Percentiles rank a stretch among this genome's conserved stretches.
phyloP scores from a whole-genome alignment of 2,329 filamentous ascomycete genomes.

The Penicillium italicum region DNA sequence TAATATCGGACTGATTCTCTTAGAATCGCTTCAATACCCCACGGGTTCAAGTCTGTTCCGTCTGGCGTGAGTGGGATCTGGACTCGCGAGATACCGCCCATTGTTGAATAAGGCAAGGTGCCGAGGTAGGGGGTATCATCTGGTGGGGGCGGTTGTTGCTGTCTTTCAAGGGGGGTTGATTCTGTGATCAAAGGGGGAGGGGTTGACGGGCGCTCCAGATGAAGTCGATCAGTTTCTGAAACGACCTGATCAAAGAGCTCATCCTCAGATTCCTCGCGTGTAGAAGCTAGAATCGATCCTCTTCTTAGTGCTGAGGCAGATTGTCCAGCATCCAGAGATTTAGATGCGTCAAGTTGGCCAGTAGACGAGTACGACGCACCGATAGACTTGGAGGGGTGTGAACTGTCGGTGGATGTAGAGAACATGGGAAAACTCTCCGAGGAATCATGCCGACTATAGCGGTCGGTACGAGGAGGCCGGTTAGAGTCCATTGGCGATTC shows the following conservation, averaged over 20 bases:
- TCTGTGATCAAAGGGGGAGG: constrained; percentile 38
- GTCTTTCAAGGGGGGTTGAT: constrained; percentile 28
- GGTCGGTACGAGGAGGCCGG: constrained; percentile 30
- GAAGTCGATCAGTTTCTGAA: constrained; percentile 24
- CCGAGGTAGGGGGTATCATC: background rate
- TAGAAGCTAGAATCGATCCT: constrained; percentile 18
- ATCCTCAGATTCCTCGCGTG: constrained; percentile 21
- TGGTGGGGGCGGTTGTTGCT: constrained; percentile 5
- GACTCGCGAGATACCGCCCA: constrained; percentile 23
- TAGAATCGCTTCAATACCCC: constrained; percentile 39
- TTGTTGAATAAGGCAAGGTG: constrained; percentile 2
- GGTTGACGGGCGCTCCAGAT: constrained; percentile 46
- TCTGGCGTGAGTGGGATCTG: constrained; percentile 34
- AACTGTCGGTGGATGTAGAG: constrained; percentile 58
- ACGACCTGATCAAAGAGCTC: constrained; percentile 27
- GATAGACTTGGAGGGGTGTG: constrained; percentile 51
- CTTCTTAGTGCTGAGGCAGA: constrained; percentile 8
- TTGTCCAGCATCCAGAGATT: constrained; percentile 21
- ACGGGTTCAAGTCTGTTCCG: constrained; percentile 34
- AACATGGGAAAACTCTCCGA: constrained; percentile 63
- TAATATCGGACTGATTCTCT: constrained; percentile 42
- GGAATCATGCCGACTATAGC: constrained; percentile 53
- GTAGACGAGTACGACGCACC: constrained; percentile 49
- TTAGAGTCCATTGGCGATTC: constrained; percentile 39
- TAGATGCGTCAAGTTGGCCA: constrained; percentile 24